A percentile compares a stretch with the other conserved stretches of the same genome.
Evolutionary conservation across 2,329 filamentous ascomycete genomes (phyloP).

Genomic region (Exophiala viscosa): DNA sequence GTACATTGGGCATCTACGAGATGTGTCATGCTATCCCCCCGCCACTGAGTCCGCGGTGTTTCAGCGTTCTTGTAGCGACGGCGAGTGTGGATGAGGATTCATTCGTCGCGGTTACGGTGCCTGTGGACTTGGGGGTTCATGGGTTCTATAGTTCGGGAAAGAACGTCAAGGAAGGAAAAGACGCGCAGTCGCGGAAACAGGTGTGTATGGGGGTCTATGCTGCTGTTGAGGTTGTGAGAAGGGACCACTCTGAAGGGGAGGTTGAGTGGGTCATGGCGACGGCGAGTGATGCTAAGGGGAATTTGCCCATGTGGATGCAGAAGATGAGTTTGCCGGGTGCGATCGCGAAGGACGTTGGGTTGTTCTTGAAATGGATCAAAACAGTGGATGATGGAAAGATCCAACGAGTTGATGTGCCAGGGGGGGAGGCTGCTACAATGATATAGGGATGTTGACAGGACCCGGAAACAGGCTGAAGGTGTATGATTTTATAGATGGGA

Average conservation of each 20-base stretch:
- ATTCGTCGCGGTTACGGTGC: slow-evolving; percentile 33
- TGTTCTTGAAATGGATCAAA: slow-evolving; percentile 65
- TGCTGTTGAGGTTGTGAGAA: slow-evolving; percentile 25
- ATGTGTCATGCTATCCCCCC: slow-evolving; percentile 33
- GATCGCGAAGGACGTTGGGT: slow-evolving; percentile 67
- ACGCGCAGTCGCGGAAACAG: slow-evolving; percentile 27
- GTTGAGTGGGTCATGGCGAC: slow-evolving; percentile 79
- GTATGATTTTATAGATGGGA: too few relatives aligned
- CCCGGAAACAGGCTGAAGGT: too few relatives aligned
- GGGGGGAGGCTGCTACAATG: neutral
- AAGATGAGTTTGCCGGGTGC: slow-evolving; percentile 59
- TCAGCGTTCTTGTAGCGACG: slow-evolving; percentile 32
- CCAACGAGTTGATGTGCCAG: neutral
- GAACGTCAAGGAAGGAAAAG: slow-evolving; percentile 28
- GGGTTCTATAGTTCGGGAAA: slow-evolving; percentile 30
- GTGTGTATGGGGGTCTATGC: slow-evolving; percentile 29
- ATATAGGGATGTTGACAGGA: too few relatives aligned
- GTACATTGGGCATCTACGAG: slow-evolving; percentile 29
- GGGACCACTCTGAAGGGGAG: slow-evolving; percentile 17
- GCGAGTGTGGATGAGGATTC: slow-evolving; percentile 23
- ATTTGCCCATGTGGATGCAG: slow-evolving; percentile 64
- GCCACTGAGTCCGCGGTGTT: slow-evolving; percentile 29
- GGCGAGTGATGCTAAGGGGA: slow-evolving; percentile 65
- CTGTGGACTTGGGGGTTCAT: slow-evolving; percentile 25
- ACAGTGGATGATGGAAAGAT: slow-evolving; percentile 33